Percentiles rank a stretch among this genome's conserved stretches.
These are phyloP conservation scores for Fusarium virguliforme DNA, from an alignment of 2,329 filamentous ascomycete genomes.

Conservation along the genomic window DNA sequence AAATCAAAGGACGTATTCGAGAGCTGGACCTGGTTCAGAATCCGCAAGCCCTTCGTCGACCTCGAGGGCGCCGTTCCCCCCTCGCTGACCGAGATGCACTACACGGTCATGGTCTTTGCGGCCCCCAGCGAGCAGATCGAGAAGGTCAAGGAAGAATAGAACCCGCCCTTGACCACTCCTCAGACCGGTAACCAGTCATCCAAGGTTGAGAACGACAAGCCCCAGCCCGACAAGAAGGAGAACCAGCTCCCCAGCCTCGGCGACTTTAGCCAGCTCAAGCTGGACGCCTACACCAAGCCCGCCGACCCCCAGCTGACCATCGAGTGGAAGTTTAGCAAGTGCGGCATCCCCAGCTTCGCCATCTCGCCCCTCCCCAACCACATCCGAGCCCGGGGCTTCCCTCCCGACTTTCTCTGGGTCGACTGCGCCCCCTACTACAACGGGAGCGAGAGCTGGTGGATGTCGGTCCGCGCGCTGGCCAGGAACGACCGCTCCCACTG, in stretches of 20 bases:
- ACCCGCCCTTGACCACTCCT: constrained; percentile 29
- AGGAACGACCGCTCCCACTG: constrained; percentile 31
- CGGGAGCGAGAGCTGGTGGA: constrained; percentile 33
- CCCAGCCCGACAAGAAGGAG: not conserved
- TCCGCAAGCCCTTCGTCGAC: constrained; percentile 41
- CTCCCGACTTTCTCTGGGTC: constrained; percentile 43
- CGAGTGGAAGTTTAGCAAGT: constrained; percentile 42
- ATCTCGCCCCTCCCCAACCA: constrained; percentile 32
- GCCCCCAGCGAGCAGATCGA: constrained; percentile 40
- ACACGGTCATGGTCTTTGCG: constrained; percentile 41
- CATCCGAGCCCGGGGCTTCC: constrained; percentile 14
- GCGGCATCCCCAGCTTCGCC: constrained; percentile 47
- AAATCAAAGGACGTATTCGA: not conserved
- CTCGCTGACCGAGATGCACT: constrained; percentile 23
- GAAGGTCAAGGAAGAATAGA: constrained; percentile 45
- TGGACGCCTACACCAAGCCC: constrained; percentile 17
- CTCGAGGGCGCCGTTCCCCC: constrained; percentile 15
- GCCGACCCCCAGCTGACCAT: constrained; percentile 29
- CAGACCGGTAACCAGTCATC: constrained; percentile 3
- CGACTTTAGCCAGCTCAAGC: constrained; percentile 31
- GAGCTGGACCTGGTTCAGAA: constrained; percentile 49
- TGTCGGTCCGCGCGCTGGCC: constrained; percentile 19
- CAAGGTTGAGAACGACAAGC: not conserved
- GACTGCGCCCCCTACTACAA: constrained; percentile 22
- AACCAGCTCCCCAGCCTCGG: constrained; percentile 22